Evolutionary conservation across 805 yeast genomes (phyloP), one percentile per base, ranked within the genome.

Genomic region (Cyberlindnera japonica): DNA sequence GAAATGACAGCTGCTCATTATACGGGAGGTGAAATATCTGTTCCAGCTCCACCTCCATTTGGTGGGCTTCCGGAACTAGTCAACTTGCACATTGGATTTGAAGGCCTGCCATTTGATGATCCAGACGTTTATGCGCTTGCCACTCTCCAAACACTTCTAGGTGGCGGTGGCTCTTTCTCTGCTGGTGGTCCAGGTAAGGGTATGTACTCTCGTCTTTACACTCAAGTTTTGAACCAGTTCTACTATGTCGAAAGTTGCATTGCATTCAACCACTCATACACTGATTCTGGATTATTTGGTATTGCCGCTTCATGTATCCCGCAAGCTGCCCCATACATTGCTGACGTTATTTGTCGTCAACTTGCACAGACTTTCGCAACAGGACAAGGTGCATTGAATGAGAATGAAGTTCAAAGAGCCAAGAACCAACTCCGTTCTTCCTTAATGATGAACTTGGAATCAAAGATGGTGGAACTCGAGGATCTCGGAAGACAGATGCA

Each of bases 161-260:
- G 99, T 31, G 97, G 98, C 26, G 99, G 98, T 42, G 95, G 96
- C 5, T 89, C 98, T 2, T 93, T 93, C 58, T 82, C 95, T 15
- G 98, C 99, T 9, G 99, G 99, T 50, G 99, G 99, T 0, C 99
- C 99, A 14, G 99, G 99, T 39, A 93, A 93, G 63, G 99, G 99
- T 4, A 90, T 93, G 98, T 93, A 89, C 61, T 87, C 96, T 4
- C 74, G 98, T 44, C 75, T 95, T 18, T 93, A 89, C 67, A 87
- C 96, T 0, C 79, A 89, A 52, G 95, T 93, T 3, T 71, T 93
- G 58, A 91, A 91, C 64, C 93, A 83, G 59, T 86, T 84, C 59
- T 95, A 95, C 28, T 90, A 83, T 59, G 80, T 93, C 37, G 99
- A 93, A 58, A 82, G 84, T 54, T 88, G 96, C 61, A 70, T 80